phyloP scores from a whole-genome alignment of 2,329 filamentous ascomycete genomes.

The Ilyonectria robusta region DNA sequence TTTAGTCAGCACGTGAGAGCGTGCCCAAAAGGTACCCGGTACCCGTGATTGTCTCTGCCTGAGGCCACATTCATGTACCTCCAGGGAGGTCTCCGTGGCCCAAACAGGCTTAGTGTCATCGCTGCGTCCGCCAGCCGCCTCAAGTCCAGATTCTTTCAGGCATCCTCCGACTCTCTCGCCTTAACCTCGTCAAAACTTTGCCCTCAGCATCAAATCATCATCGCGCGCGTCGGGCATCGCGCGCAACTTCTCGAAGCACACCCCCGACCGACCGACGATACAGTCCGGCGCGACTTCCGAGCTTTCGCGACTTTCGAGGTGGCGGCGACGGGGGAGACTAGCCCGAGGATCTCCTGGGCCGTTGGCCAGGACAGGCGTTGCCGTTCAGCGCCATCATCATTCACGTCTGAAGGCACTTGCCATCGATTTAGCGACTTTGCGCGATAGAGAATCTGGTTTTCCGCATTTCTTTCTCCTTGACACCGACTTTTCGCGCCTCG shows the following conservation, averaged over 20 bases:
- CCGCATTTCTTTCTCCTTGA: slow-evolving; percentile 42
- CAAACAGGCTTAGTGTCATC: slow-evolving; percentile 40
- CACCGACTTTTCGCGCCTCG: slow-evolving; percentile 45
- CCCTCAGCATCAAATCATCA: slow-evolving; percentile 58
- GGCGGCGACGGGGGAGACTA: slow-evolving; percentile 62
- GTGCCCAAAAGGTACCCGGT: slow-evolving; percentile 34
- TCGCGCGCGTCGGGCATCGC: slow-evolving; percentile 68
- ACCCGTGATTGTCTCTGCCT: slow-evolving; percentile 35
- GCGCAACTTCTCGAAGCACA: slow-evolving; percentile 52
- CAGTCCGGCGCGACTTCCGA: slow-evolving; percentile 56
- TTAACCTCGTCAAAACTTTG: slow-evolving; percentile 62
- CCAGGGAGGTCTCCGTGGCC: slow-evolving; percentile 22
- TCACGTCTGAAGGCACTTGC: slow-evolving; percentile 49
- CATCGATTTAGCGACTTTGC: slow-evolving; percentile 51
- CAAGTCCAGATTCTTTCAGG: slow-evolving; percentile 62
- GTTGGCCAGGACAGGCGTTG: slow-evolving; percentile 61
- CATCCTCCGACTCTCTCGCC: slow-evolving; percentile 56
- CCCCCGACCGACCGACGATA: slow-evolving; percentile 50
- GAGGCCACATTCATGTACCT: slow-evolving; percentile 42
- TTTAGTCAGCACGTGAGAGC: slow-evolving; percentile 46
- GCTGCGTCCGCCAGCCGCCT: slow-evolving; percentile 54
- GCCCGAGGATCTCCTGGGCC: slow-evolving; percentile 64
- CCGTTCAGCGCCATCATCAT: slow-evolving; percentile 59
- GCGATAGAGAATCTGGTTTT: slow-evolving; percentile 42
- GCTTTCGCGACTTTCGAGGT: slow-evolving; percentile 55